phyloP scores from a whole-genome alignment of 1,284 basidiomycete species.

The Xerocomus amazonicus region DNA sequence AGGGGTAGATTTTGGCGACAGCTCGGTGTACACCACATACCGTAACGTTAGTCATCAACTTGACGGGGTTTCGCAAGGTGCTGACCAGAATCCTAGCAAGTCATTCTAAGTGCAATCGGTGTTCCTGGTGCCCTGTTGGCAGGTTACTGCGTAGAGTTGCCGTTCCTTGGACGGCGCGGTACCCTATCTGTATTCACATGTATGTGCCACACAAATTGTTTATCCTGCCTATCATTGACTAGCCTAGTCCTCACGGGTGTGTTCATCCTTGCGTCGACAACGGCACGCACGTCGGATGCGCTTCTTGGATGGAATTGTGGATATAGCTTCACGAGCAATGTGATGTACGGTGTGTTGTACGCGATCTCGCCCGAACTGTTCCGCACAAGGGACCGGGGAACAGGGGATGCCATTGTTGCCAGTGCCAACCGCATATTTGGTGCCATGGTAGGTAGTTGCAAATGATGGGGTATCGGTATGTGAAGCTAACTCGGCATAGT shows the following conservation, averaged over 20 bases:
- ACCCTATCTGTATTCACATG: slow-evolving; percentile 58
- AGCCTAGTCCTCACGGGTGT: slow-evolving; percentile 59
- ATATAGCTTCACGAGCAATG: slow-evolving; percentile 60
- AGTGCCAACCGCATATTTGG: slow-evolving; percentile 58
- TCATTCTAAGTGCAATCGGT: slow-evolving; percentile 64
- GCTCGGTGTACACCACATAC: slow-evolving; percentile 60
- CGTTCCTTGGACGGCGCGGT: slow-evolving; percentile 56
- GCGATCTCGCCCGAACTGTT: slow-evolving; percentile 70
- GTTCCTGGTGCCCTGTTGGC: slow-evolving; percentile 62
- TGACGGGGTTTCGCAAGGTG: background rate
- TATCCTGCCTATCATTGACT: background rate
- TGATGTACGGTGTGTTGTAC: slow-evolving; percentile 78
- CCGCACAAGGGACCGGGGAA: slow-evolving; percentile 68
- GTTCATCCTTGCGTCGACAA: slow-evolving; percentile 70
- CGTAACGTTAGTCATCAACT: slow-evolving; percentile 48
- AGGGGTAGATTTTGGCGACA: slow-evolving; percentile 61
- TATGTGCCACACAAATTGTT: slow-evolving; percentile 20
- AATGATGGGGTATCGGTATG: no score
- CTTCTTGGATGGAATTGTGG: slow-evolving; percentile 69
- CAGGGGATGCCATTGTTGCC: slow-evolving; percentile 56
- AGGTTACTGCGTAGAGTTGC: slow-evolving; percentile 56
- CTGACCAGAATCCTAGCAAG: slow-evolving; percentile 41
- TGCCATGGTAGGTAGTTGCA: slow-evolving; percentile 48
- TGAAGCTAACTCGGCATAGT: slow-evolving; percentile 32
- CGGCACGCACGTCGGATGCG: slow-evolving; percentile 60